These are phyloP conservation scores for Mortierella sp. DNA, from an alignment of 371 early-diverging fungal genomes.

Conservation along the genomic window DNA sequence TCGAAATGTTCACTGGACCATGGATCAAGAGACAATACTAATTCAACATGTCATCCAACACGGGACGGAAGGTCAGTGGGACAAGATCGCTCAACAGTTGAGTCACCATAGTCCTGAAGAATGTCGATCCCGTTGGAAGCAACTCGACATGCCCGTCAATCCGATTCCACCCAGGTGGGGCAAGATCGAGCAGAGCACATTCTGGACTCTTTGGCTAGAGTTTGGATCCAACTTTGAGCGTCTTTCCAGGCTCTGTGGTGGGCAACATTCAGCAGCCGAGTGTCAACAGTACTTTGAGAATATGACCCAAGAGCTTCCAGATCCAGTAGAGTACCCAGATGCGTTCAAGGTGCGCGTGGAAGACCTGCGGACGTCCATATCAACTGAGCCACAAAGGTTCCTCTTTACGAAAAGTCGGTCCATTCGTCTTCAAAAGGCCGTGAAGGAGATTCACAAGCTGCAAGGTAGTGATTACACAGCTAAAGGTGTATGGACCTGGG, in stretches of 20 bases:
- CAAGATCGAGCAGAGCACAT: slow-evolving; percentile 20
- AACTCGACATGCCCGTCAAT: slow-evolving; percentile 40
- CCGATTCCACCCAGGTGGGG: slow-evolving; percentile 16
- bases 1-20: slow-evolving; percentile 16
- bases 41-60: slow-evolving; percentile 37
- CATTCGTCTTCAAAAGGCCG: slow-evolving; percentile 14
- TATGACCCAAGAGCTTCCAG: slow-evolving; percentile 20
- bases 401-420: slow-evolving; percentile 29
- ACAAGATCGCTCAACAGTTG: slow-evolving; percentile 11
- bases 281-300: slow-evolving; percentile 28
- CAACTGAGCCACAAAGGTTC: slow-evolving; percentile 15
- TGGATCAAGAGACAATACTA: slow-evolving; percentile 34
- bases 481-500: slow-evolving; percentile 21
- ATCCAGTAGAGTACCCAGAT: slow-evolving; percentile 11
- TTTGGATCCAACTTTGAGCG: slow-evolving; percentile 28
- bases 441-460: slow-evolving; percentile 6
- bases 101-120: slow-evolving; percentile 22
- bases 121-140: slow-evolving; percentile 41
- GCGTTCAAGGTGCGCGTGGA: slow-evolving; percentile 1
- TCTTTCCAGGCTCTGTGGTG: slow-evolving; percentile 6
- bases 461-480: not conserved
- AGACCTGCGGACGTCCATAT: slow-evolving; percentile 8
- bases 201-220: slow-evolving; percentile 33
- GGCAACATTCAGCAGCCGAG: slow-evolving; percentile 18
- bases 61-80: slow-evolving; percentile 30